Evolutionary conservation across 306 rosid genomes (phyloP).

Genomic region (Acacia melanoxylon): DNA sequence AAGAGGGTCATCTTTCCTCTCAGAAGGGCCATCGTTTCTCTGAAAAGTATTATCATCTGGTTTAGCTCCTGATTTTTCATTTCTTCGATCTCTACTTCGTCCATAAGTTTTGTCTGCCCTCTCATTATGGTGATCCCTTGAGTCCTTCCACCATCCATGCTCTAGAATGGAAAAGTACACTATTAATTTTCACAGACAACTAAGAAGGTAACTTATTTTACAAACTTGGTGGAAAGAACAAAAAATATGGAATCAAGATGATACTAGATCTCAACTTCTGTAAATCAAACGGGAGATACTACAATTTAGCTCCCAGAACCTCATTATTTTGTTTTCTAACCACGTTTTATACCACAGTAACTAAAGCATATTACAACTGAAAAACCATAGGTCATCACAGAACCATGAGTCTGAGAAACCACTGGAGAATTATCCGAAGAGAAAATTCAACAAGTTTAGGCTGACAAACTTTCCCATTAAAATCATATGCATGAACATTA

Average conservation of each 20-base stretch:
- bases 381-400: not conserved
- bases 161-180: slow-evolving; percentile 39
- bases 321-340: slow-evolving; percentile 3
- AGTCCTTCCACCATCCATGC: slow-evolving; percentile 74
- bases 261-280: slow-evolving; percentile 8
- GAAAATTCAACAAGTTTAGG: not conserved
- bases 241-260: not conserved
- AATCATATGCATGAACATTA: not conserved
- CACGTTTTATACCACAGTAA: slow-evolving; percentile 15
- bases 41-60: slow-evolving; percentile 40
- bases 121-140: slow-evolving; percentile 40
- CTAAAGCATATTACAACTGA: not conserved
- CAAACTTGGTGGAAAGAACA: slow-evolving; percentile 18
- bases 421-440: not conserved
- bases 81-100: slow-evolving; percentile 35
- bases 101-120: slow-evolving; percentile 41
- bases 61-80: slow-evolving; percentile 46
- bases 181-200: slow-evolving; percentile 11
- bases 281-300: slow-evolving; percentile 5
- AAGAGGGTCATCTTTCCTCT: slow-evolving; percentile 42
- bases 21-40: slow-evolving; percentile 48
- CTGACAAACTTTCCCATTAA: not conserved
- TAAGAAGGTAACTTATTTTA: not conserved
- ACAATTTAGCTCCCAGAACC: not conserved
- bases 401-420: too few species aligned